Conservation (phyloP, 2,329 filamentous ascomycete species). For the Claviceps purpurea region DNA sequence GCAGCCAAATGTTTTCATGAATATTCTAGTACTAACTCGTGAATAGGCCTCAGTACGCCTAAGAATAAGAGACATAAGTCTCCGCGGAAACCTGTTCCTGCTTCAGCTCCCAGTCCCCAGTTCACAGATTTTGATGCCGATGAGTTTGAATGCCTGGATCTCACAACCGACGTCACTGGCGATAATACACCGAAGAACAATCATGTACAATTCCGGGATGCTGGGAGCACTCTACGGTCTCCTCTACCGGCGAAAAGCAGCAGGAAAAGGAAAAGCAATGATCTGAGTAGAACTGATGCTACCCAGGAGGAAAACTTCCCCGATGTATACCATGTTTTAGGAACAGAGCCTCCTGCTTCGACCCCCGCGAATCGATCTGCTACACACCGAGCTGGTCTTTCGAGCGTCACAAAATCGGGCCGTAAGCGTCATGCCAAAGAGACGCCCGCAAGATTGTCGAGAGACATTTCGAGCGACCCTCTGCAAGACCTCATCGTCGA, state of each 20-base stretch:
- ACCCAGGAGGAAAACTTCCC: constrained; percentile 34
- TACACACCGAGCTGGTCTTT: constrained; percentile 10
- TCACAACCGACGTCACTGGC: constrained; percentile 22
- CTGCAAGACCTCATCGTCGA: constrained; percentile 10
- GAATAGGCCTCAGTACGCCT: constrained; percentile 1
- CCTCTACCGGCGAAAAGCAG: constrained; percentile 24
- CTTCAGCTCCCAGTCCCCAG: constrained; percentile 16
- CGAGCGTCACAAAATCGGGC: constrained; percentile 9
- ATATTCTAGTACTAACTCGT: background rate
- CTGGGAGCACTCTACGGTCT: constrained; percentile 25
- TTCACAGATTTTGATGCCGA: constrained; percentile 22
- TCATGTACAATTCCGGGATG: constrained; percentile 28
- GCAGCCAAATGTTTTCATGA: background rate
- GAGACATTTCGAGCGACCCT: background rate
- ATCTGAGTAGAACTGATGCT: constrained; percentile 26
- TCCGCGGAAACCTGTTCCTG: constrained; percentile 14
- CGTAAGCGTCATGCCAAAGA: constrained; percentile 10
- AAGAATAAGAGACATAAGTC: constrained; percentile 13
- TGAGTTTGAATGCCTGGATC: constrained; percentile 25
- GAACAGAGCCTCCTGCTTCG: constrained; percentile 23
- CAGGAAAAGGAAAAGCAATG: constrained; percentile 40
- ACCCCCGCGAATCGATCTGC: constrained; percentile 18
- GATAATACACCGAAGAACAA: constrained; percentile 22
- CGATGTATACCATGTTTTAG: constrained; percentile 37
- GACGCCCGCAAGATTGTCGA: background rate